These are phyloP conservation scores for Dactylella cylindrospora DNA, from an alignment of 2,329 filamentous ascomycete genomes.

Conservation along the genomic window DNA sequence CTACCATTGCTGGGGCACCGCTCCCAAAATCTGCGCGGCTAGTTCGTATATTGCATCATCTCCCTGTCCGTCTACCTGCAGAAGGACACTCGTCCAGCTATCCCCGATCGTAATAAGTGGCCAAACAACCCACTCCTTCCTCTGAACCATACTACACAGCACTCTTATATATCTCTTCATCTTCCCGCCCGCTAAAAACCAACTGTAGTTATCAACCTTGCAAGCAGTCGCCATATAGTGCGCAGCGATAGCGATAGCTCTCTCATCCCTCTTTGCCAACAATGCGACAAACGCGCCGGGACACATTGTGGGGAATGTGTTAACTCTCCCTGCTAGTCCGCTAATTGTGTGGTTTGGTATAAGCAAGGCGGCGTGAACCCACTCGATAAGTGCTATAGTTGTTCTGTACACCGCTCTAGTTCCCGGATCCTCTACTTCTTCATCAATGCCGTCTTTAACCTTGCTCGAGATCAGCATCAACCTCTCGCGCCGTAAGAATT, in stretches of 20 bases:
- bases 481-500: conserved; percentile 29
- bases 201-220: conserved; percentile 42
- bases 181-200: conserved; percentile 38
- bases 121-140: conserved; percentile 42
- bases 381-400: conserved; percentile 38
- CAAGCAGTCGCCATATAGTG: conserved; percentile 42
- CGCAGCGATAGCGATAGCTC: conserved; percentile 37
- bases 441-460: conserved; percentile 24
- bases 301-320: conserved; percentile 39
- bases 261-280: conserved; percentile 26
- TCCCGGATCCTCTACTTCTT: conserved; percentile 22
- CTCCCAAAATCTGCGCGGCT: conserved; percentile 21
- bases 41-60: conserved; percentile 23
- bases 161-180: conserved; percentile 41
- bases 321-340: conserved; percentile 24
- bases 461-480: conserved; percentile 31
- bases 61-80: conserved; percentile 29
- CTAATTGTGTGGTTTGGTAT: conserved; percentile 13
- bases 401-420: conserved; percentile 15
- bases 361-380: conserved; percentile 37
- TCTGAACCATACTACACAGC: conserved; percentile 34
- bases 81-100: conserved; percentile 39
- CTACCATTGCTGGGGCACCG: conserved; percentile 1
- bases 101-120: conserved; percentile 43
- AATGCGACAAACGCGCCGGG: conserved; percentile 29